Evolutionary conservation across 805 yeast genomes (phyloP).

Genomic region (Ogataea nakhonphanomensis): DNA sequence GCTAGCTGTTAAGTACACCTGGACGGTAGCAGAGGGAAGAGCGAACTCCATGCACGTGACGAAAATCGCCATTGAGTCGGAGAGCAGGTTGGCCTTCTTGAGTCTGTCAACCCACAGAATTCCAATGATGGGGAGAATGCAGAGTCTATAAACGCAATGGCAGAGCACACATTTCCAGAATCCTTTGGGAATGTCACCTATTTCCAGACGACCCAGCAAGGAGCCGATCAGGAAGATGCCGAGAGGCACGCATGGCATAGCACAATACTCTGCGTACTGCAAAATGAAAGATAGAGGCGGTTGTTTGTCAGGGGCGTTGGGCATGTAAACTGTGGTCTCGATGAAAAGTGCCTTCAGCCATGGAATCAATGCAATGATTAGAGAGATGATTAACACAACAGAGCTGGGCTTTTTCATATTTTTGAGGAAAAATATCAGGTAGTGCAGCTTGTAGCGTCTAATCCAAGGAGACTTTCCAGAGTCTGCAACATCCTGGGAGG

Average conservation of each 20-base stretch:
- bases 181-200: conserved; percentile 44
- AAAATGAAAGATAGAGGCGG: conserved; percentile 55
- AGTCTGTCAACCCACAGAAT: conserved; percentile 46
- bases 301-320: conserved; percentile 44
- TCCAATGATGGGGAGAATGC: conserved; percentile 51
- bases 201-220: conserved; percentile 47
- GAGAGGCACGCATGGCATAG: conserved; percentile 52
- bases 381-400: conserved; percentile 41
- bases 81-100: conserved; percentile 47
- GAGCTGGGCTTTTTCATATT: conserved; percentile 51
- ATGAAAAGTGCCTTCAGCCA: conserved; percentile 49
- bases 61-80: conserved; percentile 39
- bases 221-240: conserved; percentile 54
- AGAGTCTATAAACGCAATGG: conserved; percentile 40
- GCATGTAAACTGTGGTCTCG: conserved; percentile 27
- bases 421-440: conserved; percentile 34
- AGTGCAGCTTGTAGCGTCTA: conserved; percentile 28
- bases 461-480: conserved; percentile 28
- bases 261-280: conserved; percentile 47
- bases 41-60: conserved; percentile 46
- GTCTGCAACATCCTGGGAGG: conserved; percentile 24
- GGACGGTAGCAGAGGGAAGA: conserved; percentile 55
- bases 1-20: conserved; percentile 57
- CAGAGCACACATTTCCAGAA: conserved; percentile 54
- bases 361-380: conserved; percentile 52